phyloP scores from a whole-genome alignment of 306 rosid genomes.

The Neltuma alba region DNA sequence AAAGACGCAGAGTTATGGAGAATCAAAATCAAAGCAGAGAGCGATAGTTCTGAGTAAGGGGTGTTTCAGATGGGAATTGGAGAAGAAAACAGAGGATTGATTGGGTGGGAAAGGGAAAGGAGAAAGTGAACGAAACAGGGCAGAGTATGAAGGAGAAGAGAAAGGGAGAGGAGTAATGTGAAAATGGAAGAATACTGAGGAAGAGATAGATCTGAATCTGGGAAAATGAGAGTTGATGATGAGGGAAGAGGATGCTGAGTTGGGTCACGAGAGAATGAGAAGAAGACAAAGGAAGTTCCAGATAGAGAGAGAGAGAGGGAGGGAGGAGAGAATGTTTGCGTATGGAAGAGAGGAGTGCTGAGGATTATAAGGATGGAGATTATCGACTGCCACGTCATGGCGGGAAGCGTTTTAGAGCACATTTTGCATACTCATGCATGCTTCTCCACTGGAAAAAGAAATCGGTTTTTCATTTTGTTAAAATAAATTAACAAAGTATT shows the following conservation, averaged over 20 bases:
- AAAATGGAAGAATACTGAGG: neutral
- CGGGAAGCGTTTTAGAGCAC: neutral
- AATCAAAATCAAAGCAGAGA: neutral
- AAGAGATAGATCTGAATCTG: constrained; percentile 11
- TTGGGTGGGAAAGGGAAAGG: neutral
- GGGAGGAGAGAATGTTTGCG: neutral
- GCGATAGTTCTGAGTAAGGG: neutral
- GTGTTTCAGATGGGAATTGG: neutral
- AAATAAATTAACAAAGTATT: no score
- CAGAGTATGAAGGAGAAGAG: neutral
- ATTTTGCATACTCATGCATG: no score
- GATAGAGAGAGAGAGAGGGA: neutral
- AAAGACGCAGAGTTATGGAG: no score
- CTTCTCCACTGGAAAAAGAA: no score
- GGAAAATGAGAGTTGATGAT: neutral
- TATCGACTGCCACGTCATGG: neutral
- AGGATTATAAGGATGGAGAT: neutral
- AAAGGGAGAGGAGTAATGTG: neutral
- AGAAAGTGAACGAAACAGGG: neutral
- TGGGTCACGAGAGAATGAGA: constrained; percentile 6
- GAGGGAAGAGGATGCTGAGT: constrained; percentile 20
- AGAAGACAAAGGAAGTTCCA: constrained; percentile 6
- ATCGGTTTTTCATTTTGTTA: no score
- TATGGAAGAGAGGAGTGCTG: neutral
- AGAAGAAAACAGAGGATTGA: neutral